phyloP scores from a whole-genome alignment of 306 rosid species.

The Malus domestica region ASM211411v1 NC_041794.1:6759501-6760000 shows the following conservation, averaged over 20 bases:
- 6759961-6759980: too few relatives aligned
- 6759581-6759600: slow-evolving; percentile 4
- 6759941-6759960: too few relatives aligned
- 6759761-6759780: background rate
- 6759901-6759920: too few relatives aligned
- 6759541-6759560: slow-evolving; percentile 12
- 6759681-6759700: too few relatives aligned
- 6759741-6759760: background rate
- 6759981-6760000: too few relatives aligned
- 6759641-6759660: background rate
- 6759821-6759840: slow-evolving; percentile 28
- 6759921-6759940: too few relatives aligned
- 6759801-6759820: slow-evolving; percentile 29
- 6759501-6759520: slow-evolving; percentile 5
- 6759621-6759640: slow-evolving; percentile 20
- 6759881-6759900: too few relatives aligned
- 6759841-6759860: slow-evolving; percentile 11
- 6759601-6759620: background rate
- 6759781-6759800: slow-evolving; percentile 28
- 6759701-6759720: too few relatives aligned
- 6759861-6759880: too few relatives aligned
- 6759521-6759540: slow-evolving; percentile 12
- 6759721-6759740: background rate
- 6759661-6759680: background rate
- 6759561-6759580: slow-evolving; percentile 9